These are phyloP conservation scores for Aspergillus sp. DNA, from an alignment of 2,329 filamentous ascomycete genomes.

Conservation along the genomic window DNA sequence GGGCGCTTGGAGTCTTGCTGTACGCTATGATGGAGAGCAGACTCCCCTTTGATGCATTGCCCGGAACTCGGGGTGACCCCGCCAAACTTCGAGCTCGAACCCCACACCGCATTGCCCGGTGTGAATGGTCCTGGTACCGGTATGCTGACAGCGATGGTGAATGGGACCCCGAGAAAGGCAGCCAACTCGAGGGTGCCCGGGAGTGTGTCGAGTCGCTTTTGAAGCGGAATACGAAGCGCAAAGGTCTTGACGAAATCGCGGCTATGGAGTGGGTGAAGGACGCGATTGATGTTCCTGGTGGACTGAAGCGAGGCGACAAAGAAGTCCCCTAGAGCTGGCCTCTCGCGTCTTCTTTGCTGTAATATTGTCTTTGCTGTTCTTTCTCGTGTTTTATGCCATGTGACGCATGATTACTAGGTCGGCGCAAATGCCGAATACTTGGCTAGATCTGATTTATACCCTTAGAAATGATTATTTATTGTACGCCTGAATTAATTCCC, in stretches of 20 bases:
- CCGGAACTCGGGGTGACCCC: conserved; percentile 70
- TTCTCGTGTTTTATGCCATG: conserved; percentile 4
- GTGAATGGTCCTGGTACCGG: conserved; percentile 92
- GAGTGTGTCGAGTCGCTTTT: conserved; percentile 80
- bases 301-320: conserved; percentile 54
- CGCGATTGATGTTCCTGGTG: conserved; percentile 67
- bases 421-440: neutral
- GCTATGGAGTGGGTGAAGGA: conserved; percentile 72
- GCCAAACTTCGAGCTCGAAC: conserved; percentile 76
- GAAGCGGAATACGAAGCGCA: conserved; percentile 77
- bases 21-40: conserved; percentile 93
- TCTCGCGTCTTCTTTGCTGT: conserved; percentile 11
- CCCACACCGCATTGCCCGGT: conserved; percentile 89
- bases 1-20: conserved; percentile 89
- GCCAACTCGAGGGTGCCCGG: conserved; percentile 71
- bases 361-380: conserved; percentile 3
- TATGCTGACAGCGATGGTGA: conserved; percentile 83
- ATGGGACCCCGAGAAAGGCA: conserved; percentile 70
- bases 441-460: conserved; percentile 12
- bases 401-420: conserved; percentile 6
- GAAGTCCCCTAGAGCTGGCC: conserved; percentile 46
- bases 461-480: conserved; percentile 3
- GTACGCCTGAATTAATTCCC: neutral
- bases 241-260: conserved; percentile 71
- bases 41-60: conserved; percentile 86